These are phyloP conservation scores for Eucalyptus regnans DNA, from an alignment of 345 rosid genomes.

Conservation along the genomic window DNA sequence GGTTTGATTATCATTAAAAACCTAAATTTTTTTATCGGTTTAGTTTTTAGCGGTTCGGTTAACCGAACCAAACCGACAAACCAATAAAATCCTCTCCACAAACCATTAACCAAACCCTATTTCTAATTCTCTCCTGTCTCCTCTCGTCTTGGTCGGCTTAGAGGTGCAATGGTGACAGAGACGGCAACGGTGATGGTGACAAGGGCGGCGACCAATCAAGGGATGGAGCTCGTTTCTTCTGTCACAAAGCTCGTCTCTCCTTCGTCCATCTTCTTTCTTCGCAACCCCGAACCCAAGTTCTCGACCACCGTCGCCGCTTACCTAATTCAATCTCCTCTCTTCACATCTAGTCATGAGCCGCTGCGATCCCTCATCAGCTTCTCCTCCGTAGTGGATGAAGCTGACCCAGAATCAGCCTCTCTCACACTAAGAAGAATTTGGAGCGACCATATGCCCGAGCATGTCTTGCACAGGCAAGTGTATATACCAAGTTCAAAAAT, in stretches of 20 bases:
- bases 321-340: neutral
- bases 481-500: neutral
- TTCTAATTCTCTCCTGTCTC: too few relatives aligned
- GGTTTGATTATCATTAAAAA: too few relatives aligned
- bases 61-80: too few relatives aligned
- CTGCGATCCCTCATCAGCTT: neutral
- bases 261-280: slow-evolving; percentile 7
- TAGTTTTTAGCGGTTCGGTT: too few relatives aligned
- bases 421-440: slow-evolving; percentile 23
- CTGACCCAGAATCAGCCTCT: neutral
- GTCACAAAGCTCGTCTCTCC: neutral
- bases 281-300: neutral
- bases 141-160: fast-evolving
- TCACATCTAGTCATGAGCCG: neutral
- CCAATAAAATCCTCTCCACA: too few relatives aligned
- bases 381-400: neutral
- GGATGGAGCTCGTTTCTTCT: neutral
- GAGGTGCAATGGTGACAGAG: too few relatives aligned
- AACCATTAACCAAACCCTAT: too few relatives aligned
- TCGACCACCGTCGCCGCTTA: neutral
- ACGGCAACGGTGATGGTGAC: too few relatives aligned
- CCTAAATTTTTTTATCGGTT: too few relatives aligned
- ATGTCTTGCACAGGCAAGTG: slow-evolving; percentile 26
- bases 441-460: slow-evolving; percentile 32
- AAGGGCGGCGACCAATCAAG: fast-evolving